Conservation (phyloP, 495 filamentous ascomycete genomes). For the Lasiosphaeris hirsuta region DNA sequence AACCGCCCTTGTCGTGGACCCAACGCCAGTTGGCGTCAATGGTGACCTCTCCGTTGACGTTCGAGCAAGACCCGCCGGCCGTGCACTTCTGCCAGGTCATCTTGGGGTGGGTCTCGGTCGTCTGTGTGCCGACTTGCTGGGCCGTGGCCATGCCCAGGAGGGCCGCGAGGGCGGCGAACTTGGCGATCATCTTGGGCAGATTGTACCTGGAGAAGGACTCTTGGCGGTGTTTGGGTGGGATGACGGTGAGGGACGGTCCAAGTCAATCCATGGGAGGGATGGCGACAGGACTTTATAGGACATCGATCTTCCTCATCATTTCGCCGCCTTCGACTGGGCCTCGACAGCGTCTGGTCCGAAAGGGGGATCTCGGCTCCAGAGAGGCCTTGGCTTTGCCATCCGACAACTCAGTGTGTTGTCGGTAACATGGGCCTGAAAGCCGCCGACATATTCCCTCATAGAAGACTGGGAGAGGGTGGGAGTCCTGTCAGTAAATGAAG, state of each 20-base stretch:
- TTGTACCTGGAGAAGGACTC: not conserved
- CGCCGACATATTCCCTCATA: conserved; percentile 17
- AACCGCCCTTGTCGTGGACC: conserved; percentile 38
- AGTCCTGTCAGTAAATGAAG: conserved; percentile 17
- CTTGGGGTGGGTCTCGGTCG: conserved; percentile 56
- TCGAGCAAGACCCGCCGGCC: conserved; percentile 43
- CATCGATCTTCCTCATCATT: not conserved
- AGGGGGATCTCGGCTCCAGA: conserved; percentile 1
- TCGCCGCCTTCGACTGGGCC: not conserved
- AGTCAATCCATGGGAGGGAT: not conserved
- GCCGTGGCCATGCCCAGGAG: conserved; percentile 36
- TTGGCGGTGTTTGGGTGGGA: conserved; percentile 5
- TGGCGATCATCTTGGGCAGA: conserved; percentile 21
- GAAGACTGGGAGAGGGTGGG: conserved; percentile 3
- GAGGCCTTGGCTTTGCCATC: not conserved
- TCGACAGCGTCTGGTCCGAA: not conserved
- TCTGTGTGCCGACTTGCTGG: conserved; percentile 56
- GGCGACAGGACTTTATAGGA: conserved; percentile 17
- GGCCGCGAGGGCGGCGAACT: conserved; percentile 30
- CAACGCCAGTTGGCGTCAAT: conserved; percentile 51
- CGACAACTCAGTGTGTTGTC: not conserved
- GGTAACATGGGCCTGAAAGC: conserved; percentile 25
- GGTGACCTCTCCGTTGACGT: conserved; percentile 40
- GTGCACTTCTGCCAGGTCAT: conserved; percentile 57
- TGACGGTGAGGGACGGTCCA: not conserved